These are phyloP conservation scores for Eruca vesicaria DNA, from an alignment of 441 rosid genomes.

Conservation along the genomic window DNA sequence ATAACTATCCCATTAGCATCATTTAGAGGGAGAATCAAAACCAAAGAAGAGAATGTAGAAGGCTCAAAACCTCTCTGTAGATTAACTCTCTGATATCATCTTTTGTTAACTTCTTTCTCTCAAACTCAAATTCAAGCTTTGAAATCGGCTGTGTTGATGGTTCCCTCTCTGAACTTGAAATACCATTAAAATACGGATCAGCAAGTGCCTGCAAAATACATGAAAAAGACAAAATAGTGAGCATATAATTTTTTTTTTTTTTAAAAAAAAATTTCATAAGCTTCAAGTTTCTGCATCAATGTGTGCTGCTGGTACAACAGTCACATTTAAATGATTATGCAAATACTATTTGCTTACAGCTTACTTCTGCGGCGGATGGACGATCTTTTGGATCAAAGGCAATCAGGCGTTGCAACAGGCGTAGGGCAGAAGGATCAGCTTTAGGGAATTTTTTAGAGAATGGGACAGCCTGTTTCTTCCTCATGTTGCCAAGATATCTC, in stretches of 20 bases:
- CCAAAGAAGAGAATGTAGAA: slow-evolving; percentile 20
- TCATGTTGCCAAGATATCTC: slow-evolving; percentile 85
- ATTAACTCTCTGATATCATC: slow-evolving; percentile 92
- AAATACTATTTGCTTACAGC: slow-evolving; percentile 6
- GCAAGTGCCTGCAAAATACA: slow-evolving; percentile 66
- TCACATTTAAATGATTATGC: neutral
- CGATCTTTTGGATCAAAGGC: slow-evolving; percentile 98
- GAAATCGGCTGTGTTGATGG: slow-evolving; percentile 83
- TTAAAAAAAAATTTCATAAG: neutral
- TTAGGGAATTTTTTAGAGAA: slow-evolving; percentile 74
- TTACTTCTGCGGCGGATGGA: slow-evolving; percentile 72
- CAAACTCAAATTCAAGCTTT: slow-evolving; percentile 92
- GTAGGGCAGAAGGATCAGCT: slow-evolving; percentile 72
- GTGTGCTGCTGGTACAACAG: neutral
- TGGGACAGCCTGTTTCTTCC: slow-evolving; percentile 73
- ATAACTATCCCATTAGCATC: slow-evolving; percentile 5
- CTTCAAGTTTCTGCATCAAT: neutral
- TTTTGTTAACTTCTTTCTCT: slow-evolving; percentile 77
- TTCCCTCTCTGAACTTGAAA: slow-evolving; percentile 78
- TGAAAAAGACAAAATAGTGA: neutral
- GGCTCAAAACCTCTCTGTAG: slow-evolving; percentile 70
- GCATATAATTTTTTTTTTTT: neutral
- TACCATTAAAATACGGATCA: slow-evolving; percentile 75
- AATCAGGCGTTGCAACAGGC: slow-evolving; percentile 63
- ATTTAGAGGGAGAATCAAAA: neutral